Evolutionary conservation across 2,329 filamentous ascomycete species (phyloP), one percentile per base, ranked within the genome.

Genomic region (Diaporthe helianthi): DNA sequence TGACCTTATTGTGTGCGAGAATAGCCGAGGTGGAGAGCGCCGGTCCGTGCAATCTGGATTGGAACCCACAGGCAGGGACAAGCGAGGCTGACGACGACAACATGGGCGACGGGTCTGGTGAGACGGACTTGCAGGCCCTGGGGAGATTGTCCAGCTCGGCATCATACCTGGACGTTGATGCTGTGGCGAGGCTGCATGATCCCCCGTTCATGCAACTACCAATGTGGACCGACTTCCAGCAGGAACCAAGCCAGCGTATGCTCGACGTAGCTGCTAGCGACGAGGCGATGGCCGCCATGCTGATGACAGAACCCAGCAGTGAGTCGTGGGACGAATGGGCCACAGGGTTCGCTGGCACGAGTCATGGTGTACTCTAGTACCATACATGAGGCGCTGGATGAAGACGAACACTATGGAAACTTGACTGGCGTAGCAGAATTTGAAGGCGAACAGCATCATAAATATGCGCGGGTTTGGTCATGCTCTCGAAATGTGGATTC

Each of bases 1-100:
- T 83, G 3, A 76, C 76, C 1, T 74, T 81, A 19, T 74, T 83
- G 3, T 70, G 72, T 19, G 70, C 73, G 12, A 74, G 75, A 29
- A 75, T 76, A 15, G 72, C 71, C 19, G 71, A 73, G 24, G 61
- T 73, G 29, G 68, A 73, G 55, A 63, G n/a, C 44, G 44, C 31
- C 38, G 55, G 33, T 24, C 65, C 68, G 58, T 53, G 67, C 13
- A 31, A 70, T 15, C 46, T 70, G 19, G 29, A 24, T 7, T 33
- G 46, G 12, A 58, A 55, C 64, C 64, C 68, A 26, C 41, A 26
- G 22, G 24, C 61, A 38, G 71, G 71, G 47, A 36, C 58, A 17
- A 33, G 29, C 41, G 64, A 55, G 12, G 72, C 65, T 24, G 69
- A 69, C 22, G 67, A 71, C 13, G 70, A 63, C 51, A 47, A 55